phyloP scores from a whole-genome alignment of 2,329 filamentous ascomycete genomes.

The Rachicladosporium sp. region DNA sequence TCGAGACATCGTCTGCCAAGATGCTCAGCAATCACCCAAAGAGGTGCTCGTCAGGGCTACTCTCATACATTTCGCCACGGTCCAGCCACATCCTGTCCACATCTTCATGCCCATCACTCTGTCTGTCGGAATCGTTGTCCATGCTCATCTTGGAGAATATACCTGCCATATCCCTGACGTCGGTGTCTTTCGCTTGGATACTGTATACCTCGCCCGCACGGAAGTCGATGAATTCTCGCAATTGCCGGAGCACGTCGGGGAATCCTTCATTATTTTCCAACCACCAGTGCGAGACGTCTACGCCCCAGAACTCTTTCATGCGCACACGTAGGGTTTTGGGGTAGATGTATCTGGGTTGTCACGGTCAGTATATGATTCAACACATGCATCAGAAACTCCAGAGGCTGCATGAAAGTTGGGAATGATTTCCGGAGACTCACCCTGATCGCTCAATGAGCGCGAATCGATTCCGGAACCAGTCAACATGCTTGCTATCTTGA shows the following conservation, averaged over 20 bases:
- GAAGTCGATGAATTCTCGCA: slow-evolving; percentile 59
- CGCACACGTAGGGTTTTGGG: slow-evolving; percentile 59
- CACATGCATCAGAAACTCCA: too few relatives aligned
- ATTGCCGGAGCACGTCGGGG: slow-evolving; percentile 58
- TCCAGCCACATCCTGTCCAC: slow-evolving; percentile 4
- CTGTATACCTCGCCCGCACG: slow-evolving; percentile 13
- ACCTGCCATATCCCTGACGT: slow-evolving; percentile 24
- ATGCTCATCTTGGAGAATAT: slow-evolving; percentile 27
- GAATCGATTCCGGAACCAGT: slow-evolving; percentile 72
- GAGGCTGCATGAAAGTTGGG: slow-evolving; percentile 1
- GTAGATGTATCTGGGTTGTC: slow-evolving; percentile 60
- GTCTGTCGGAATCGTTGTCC: slow-evolving; percentile 2
- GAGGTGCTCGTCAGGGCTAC: slow-evolving; percentile 3
- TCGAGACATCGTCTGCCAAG: too few relatives aligned
- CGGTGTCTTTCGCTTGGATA: slow-evolving; percentile 8
- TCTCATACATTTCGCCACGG: slow-evolving; percentile 6
- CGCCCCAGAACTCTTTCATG: slow-evolving; percentile 64
- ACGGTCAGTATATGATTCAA: slow-evolving; percentile 4
- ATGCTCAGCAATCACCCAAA: too few relatives aligned
- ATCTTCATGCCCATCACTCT: slow-evolving; percentile 4
- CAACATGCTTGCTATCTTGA: slow-evolving; percentile 55
- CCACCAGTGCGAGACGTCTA: slow-evolving; percentile 75
- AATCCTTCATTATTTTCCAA: slow-evolving; percentile 70
- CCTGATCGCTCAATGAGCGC: slow-evolving; percentile 66
- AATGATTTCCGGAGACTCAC: slow-evolving; percentile 38